A percentile compares a stretch with the other conserved stretches of the same genome.
These are phyloP conservation scores for Cladosporium sp. DNA, from an alignment of 2,329 filamentous ascomycete genomes.

Conservation along the genomic window DNA sequence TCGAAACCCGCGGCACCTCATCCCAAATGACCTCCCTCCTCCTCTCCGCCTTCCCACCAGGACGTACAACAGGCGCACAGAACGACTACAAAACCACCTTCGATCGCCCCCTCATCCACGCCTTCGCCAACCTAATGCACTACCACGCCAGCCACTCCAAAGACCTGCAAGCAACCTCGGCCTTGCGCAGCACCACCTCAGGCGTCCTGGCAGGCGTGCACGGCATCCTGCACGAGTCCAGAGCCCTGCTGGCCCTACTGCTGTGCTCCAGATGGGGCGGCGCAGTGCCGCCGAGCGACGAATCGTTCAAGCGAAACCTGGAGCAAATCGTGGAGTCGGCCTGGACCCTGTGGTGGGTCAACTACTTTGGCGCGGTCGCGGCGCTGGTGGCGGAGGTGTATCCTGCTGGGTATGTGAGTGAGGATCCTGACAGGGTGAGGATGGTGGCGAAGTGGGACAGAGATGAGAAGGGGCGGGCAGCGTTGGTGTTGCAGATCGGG, in stretches of 20 bases:
- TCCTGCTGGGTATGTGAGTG: conserved; percentile 52
- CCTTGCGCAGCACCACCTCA: conserved; percentile 67
- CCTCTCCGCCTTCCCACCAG: conserved; percentile 42
- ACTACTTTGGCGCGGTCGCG: conserved; percentile 59
- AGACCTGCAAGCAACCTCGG: conserved; percentile 56
- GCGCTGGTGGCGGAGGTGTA: conserved; percentile 56
- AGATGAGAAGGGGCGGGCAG: conserved; percentile 37
- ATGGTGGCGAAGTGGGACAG: conserved; percentile 41
- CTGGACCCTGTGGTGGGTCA: conserved; percentile 61
- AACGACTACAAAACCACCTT: conserved; percentile 41
- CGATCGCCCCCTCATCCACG: conserved; percentile 43
- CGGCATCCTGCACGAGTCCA: conserved; percentile 67
- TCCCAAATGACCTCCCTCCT: conserved; percentile 47
- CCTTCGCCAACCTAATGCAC: conserved; percentile 58
- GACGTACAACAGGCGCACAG: conserved; percentile 17
- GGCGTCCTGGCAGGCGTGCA: conserved; percentile 65
- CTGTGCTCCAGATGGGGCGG: conserved; percentile 72
- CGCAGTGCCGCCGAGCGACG: conserved; percentile 56
- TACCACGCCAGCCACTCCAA: conserved; percentile 40
- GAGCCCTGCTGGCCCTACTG: conserved; percentile 67
- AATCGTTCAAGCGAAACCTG: conserved; percentile 52
- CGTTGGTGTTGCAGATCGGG: conserved; percentile 43
- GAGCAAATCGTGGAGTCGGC: conserved; percentile 48
- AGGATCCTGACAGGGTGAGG: conserved; percentile 35
- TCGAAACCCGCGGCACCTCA: conserved; percentile 46